Percentiles rank a stretch among this genome's conserved stretches.
Conservation (phyloP, 192 early-diverging fungal genomes). For the Backusella australiensis region DNA sequence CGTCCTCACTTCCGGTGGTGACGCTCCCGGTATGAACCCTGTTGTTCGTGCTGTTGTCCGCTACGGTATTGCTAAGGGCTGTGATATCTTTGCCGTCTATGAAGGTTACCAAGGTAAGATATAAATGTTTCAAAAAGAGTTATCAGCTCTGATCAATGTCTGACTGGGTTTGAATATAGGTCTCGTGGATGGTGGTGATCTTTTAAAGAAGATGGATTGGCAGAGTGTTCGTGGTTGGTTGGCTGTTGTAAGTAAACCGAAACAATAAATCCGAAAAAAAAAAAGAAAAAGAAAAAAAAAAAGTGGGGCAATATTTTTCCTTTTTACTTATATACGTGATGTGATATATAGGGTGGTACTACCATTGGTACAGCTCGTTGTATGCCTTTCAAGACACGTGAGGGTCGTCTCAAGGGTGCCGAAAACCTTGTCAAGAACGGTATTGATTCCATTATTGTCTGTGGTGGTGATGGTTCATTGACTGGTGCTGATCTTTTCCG, state of each 20-base stretch:
- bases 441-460: conserved; percentile 93
- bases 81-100: conserved; percentile 86
- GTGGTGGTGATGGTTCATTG: conserved; percentile 95
- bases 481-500: conserved; percentile 93
- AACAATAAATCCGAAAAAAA: background rate
- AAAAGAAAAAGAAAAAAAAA: background rate
- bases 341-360: conserved; percentile 75
- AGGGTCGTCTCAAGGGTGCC: conserved; percentile 81
- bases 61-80: conserved; percentile 77
- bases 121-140: background rate
- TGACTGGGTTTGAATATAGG: conserved; percentile 43
- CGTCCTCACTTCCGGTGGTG: conserved; percentile 92
- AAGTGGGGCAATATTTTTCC: conserved; percentile 3
- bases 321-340: background rate
- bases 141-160: background rate
- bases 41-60: conserved; percentile 89
- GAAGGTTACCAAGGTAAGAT: conserved; percentile 90
- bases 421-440: conserved; percentile 86
- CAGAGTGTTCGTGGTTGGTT: conserved; percentile 89
- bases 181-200: conserved; percentile 88
- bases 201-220: conserved; percentile 85
- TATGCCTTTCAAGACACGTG: conserved; percentile 76
- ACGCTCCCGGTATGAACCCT: conserved; percentile 98
- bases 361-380: conserved; percentile 94
- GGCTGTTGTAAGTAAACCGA: conserved; percentile 47